Evolutionary conservation across 805 yeast genomes (phyloP), one percentile per base, ranked within the genome.

Genomic region (Metschnikowia gelsemii): DNA sequence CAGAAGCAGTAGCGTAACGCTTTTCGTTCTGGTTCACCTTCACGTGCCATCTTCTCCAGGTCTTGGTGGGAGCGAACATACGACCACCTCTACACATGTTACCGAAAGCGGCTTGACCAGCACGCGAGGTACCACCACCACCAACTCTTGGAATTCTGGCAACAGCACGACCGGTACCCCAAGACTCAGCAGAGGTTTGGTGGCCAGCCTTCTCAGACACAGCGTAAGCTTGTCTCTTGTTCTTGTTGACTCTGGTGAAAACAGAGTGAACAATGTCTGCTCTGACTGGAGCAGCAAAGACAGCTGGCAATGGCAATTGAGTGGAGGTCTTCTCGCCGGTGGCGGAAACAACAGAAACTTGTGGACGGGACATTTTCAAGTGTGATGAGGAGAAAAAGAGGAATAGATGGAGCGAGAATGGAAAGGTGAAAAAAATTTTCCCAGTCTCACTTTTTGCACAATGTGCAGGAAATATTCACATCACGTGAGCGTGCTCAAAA

Each of bases 11-110:
- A 59, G 99, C 99, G 78, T 90, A 93, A 79, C 98, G 90, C 85
- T 91, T 91, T 82, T 93, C 96, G 88, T 91, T 91, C 78, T 89
- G 96, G 96, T 93, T 93, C 70, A 93, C 96, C 85, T 90, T 93
- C 69, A 93, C 95, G 89, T 93, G 95, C 99, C 99, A 93, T 80
- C 84, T 91, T 87, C 99, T 89, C 99, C 99, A 93, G 77, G 96
- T 90, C 84, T 93, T 93, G 77, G 99, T 93, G 75, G 99, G 99
- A 76, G 99, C 97, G 71, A 93, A 93, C 98, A 93, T 93, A 79
- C 99, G 96, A 82, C 99, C 99, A 76, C 97, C 97, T 79, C 99
- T 91, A 84, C 99, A 93, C 99, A 93, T 93, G 93, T 93, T 93
- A 85, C 99, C 99, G 84, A 93, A 93, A 73, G 99, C 99, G 76